phyloP scores from a whole-genome alignment of 148 eudicot species.

The Oxyria digyna region DNA sequence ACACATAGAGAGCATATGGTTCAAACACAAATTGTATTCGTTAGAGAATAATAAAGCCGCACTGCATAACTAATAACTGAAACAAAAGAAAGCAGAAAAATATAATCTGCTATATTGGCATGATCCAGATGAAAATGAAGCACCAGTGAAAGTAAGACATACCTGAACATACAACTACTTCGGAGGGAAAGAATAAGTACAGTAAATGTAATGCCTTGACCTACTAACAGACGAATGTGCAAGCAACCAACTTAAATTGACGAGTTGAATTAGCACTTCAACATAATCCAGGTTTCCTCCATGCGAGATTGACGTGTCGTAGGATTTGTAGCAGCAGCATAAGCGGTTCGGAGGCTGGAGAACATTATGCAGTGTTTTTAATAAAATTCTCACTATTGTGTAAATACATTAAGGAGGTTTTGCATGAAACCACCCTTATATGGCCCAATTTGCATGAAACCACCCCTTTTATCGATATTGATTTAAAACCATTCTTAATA shows the following conservation, averaged over 20 bases:
- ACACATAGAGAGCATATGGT: conserved; percentile 3
- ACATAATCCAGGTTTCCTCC: too few relatives aligned
- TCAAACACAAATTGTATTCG: not conserved
- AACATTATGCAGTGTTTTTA: too few relatives aligned
- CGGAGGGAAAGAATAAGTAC: not conserved
- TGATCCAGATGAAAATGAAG: conserved; percentile 5
- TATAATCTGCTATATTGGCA: not conserved
- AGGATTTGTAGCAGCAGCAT: too few relatives aligned
- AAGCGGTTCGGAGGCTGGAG: too few relatives aligned
- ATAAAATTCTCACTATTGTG: too few relatives aligned
- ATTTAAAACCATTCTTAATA: too few relatives aligned
- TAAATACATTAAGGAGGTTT: too few relatives aligned
- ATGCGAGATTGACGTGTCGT: too few relatives aligned
- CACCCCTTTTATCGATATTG: too few relatives aligned
- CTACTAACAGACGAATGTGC: not conserved
- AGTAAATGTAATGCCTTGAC: not conserved
- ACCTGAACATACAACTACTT: conserved; percentile 9
- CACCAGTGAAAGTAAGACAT: not conserved
- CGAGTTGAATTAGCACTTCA: not conserved
- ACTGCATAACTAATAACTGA: not conserved
- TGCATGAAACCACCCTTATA: too few relatives aligned
- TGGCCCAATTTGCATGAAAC: too few relatives aligned
- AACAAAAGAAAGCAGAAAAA: not conserved
- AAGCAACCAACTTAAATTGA: not conserved
- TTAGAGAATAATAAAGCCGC: not conserved